These are phyloP conservation scores for Yarrowia sp. DNA, from an alignment of 805 yeast species.

Conservation along the genomic window DNA sequence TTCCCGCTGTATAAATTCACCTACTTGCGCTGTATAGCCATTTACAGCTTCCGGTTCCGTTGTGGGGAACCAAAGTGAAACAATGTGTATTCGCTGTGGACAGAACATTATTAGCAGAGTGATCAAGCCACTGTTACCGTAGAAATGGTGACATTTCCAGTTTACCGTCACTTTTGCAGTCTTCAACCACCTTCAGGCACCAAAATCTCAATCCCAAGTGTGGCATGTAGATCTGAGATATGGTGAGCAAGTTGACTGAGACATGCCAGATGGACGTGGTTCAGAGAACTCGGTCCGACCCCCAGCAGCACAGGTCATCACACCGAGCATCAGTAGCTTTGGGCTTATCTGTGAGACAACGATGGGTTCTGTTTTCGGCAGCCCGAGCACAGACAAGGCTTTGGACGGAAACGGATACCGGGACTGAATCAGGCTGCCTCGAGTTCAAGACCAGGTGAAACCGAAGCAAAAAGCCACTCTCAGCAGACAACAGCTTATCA, in stretches of 20 bases:
- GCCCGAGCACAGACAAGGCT: not conserved
- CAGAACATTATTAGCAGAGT: no score
- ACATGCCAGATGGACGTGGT: not conserved
- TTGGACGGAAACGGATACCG: not conserved
- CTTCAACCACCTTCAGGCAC: no score
- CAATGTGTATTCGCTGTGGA: no score
- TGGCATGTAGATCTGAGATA: no score
- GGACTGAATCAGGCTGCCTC: not conserved
- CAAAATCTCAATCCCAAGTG: no score
- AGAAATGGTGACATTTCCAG: no score
- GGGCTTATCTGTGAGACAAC: conserved; percentile 22
- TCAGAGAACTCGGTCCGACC: not conserved
- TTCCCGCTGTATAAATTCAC: no score
- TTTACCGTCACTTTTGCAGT: no score
- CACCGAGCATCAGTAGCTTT: conserved; percentile 18
- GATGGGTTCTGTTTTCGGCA: conserved; percentile 22
- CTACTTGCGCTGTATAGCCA: no score
- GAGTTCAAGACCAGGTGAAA: not conserved
- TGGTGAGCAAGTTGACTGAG: not conserved
- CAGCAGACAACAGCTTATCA: not conserved
- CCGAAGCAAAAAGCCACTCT: not conserved
- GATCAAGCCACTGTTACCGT: no score
- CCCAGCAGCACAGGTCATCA: not conserved
- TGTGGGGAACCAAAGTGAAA: no score
- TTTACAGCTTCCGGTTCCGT: no score